Evolutionary conservation across 176 grass and related monocot species (phyloP).

Genomic region (Poa pratensis): DNA sequence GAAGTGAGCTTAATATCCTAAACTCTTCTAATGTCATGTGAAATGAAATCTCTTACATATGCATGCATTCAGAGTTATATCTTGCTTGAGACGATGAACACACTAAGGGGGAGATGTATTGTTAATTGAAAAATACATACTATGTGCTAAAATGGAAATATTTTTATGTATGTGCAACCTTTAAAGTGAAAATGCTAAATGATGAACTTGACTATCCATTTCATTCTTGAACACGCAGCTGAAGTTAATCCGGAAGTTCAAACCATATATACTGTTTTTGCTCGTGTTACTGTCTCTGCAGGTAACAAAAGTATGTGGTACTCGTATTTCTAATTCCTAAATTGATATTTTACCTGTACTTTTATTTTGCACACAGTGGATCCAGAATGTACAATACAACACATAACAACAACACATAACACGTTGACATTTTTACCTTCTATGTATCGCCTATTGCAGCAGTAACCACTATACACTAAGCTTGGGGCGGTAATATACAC

Average conservation of each 20-base stretch:
- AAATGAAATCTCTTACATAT: too few relatives aligned
- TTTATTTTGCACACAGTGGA: neutral
- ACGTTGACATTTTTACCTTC: neutral
- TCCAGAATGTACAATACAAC: neutral
- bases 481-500: conserved; percentile 67
- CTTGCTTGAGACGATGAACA: too few relatives aligned
- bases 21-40: neutral
- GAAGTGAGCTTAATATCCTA: neutral
- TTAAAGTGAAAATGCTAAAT: too few relatives aligned
- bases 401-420: conserved; percentile 1
- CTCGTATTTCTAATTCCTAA: neutral
- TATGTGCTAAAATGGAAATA: too few relatives aligned
- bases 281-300: neutral
- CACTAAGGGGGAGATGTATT: too few relatives aligned
- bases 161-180: too few relatives aligned
- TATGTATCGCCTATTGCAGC: neutral
- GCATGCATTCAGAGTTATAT: too few relatives aligned
- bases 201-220: too few relatives aligned
- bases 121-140: too few relatives aligned
- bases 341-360: neutral
- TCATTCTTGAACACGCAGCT: neutral
- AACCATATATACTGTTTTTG: neutral
- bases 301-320: neutral
- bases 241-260: neutral
- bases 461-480: conserved; percentile 67